A percentile compares a stretch with the other conserved stretches of the same genome.
Evolutionary conservation across 768 basidiomycete species (phyloP).

Genomic region (Kwoniella dejecticola): DNA sequence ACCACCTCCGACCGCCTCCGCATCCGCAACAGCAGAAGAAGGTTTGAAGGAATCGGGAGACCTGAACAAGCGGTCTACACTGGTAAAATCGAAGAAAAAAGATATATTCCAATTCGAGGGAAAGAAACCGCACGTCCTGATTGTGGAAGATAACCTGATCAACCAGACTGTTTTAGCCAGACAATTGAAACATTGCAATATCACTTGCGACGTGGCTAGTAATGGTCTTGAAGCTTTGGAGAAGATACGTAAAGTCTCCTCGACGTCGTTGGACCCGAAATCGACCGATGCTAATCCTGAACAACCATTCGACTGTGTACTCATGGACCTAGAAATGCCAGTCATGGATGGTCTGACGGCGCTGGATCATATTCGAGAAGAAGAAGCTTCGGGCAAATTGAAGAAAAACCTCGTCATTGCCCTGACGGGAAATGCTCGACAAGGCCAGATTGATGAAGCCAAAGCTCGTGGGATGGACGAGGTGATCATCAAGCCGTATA

Average conservation of each 20-base stretch:
- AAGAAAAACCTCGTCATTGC: conserved; percentile 44
- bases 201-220: conserved; percentile 47
- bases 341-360: conserved; percentile 55
- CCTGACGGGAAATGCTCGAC: conserved; percentile 53
- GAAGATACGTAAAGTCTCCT: conserved; percentile 39
- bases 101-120: conserved; percentile 10
- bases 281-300: too few relatives aligned
- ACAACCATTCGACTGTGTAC: conserved; percentile 44
- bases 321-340: conserved; percentile 55
- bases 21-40: too few relatives aligned
- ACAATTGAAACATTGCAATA: conserved; percentile 48
- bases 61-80: not conserved
- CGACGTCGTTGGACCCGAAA: too few relatives aligned
- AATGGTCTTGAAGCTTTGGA: conserved; percentile 51
- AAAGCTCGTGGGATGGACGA: conserved; percentile 51
- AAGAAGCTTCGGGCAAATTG: conserved; percentile 42
- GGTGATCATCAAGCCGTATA: conserved; percentile 49
- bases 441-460: conserved; percentile 53
- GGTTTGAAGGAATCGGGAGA: not conserved
- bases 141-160: conserved; percentile 53
- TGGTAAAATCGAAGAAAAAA: conserved; percentile 2
- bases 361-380: conserved; percentile 41
- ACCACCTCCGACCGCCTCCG: not conserved
- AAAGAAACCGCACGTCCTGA: conserved; percentile 38
- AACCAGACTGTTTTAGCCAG: conserved; percentile 51